Evolutionary conservation across 768 basidiomycete species (phyloP).

Genomic region (Lactarius trivialis): DNA sequence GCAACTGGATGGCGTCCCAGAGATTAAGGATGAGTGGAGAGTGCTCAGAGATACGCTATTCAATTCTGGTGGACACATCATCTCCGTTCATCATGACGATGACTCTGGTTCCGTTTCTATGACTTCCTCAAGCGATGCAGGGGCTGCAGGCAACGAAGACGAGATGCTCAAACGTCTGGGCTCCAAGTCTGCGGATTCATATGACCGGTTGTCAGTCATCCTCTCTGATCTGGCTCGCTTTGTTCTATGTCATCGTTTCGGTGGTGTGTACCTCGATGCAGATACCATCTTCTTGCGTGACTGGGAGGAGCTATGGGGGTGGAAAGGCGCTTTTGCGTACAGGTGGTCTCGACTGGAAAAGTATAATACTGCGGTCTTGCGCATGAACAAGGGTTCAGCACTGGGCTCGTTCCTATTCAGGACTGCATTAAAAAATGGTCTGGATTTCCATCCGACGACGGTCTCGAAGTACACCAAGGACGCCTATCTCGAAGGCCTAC

Average conservation of each 20-base stretch:
- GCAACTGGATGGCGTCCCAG: slow-evolving; percentile 86
- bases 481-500: slow-evolving; percentile 72
- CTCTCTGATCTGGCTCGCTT: slow-evolving; percentile 97
- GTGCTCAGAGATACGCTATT: slow-evolving; percentile 68
- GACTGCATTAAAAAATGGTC: slow-evolving; percentile 85
- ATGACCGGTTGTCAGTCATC: slow-evolving; percentile 89
- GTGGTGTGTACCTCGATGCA: slow-evolving; percentile 94
- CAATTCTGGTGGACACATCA: slow-evolving; percentile 78
- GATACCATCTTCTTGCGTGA: slow-evolving; percentile 94
- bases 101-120: slow-evolving; percentile 32
- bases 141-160: slow-evolving; percentile 31
- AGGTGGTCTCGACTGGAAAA: slow-evolving; percentile 89
- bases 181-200: slow-evolving; percentile 79
- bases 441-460: slow-evolving; percentile 98
- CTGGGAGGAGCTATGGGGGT: slow-evolving; percentile 98
- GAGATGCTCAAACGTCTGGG: slow-evolving; percentile 76
- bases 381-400: slow-evolving; percentile 88
- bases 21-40: slow-evolving; percentile 89
- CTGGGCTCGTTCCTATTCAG: slow-evolving; percentile 91
- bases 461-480: slow-evolving; percentile 88
- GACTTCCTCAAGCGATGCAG: slow-evolving; percentile 18
- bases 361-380: slow-evolving; percentile 95
- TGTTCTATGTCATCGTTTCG: slow-evolving; percentile 92
- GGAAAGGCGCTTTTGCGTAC: slow-evolving; percentile 95
- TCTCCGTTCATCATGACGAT: slow-evolving; percentile 51